Evolutionary conservation across 2,329 filamentous ascomycete genomes (phyloP), one percentile per base, ranked within the genome.

Genomic region (Exophiala bonariae): DNA sequence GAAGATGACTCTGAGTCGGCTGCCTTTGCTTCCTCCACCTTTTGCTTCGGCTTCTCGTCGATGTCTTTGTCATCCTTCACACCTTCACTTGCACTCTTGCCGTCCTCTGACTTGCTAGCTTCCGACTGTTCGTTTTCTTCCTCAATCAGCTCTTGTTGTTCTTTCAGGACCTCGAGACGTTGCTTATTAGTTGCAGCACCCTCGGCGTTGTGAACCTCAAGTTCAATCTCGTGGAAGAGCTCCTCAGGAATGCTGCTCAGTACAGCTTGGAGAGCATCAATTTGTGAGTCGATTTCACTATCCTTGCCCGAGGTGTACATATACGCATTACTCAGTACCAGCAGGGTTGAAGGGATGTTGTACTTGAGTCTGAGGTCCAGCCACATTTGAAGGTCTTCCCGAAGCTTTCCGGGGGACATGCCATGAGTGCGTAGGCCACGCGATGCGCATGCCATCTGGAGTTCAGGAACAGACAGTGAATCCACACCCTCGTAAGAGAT

Each of bases 121-220:
- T 90, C 81, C 62, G 88, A 87, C 73, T 99, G 92, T 74, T 93
- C 82, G 56, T 92, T 95, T 76, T 99, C 93, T 66, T 99, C 93
- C 55, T 96, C 86, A 49, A 99, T 99, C 54, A 99, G 82, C 67
- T 96, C 93, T 69, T 99, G 88, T 75, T 99, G 93, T 75, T 99
- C 93, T 80, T 90, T 95, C 65, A 99, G 80, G 13, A 99, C 93
- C 75, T 99, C 93, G 33, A 99, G 86, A 67, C 93, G 87, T 77
- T 97, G 93, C 80, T 95, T 96, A 81, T 99, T 99, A 57, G 93
- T 99, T 18, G 93, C 93, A 9, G 91, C 92, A 52, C 93, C 93
- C 73, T 99, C 93, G 39, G 92, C 91, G 52, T 86, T 95, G 78
- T 96, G 89, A 8, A 99, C 90, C 74, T 99, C 93, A 23, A 99